Evolutionary conservation across 306 rosid genomes (phyloP), one percentile per base, ranked within the genome.

Genomic region (Arachis stenosperma): DNA sequence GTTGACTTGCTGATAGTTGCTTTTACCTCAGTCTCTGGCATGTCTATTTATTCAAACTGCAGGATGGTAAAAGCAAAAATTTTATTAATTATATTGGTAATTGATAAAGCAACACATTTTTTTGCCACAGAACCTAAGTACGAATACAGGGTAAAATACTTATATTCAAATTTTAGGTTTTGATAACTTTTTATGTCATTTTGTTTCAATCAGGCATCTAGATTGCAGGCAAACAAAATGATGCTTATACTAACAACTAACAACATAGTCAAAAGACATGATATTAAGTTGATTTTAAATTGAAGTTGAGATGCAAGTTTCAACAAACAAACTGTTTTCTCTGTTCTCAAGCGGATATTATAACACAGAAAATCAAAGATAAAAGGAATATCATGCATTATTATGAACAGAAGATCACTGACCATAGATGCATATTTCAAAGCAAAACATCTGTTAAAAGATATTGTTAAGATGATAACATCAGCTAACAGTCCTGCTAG

Each of bases 1-100:
- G 95, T 94, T 46, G 96, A 86, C 88, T 89, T 94, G 85, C 89
- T 86, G 71, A 77, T 8, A 2, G 88, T 89, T 46, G 95, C 77
- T 74, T 88, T 88, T 22, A 80, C 79, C 70, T 78, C 81, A 8
- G 79, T 77, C 67, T 76, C 94, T 74, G 83, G 80, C 97, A 89
- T 93, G 61, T 78, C 73, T 76, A 33, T 63, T 71, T 69, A 75
- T 61, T 68, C 65, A 22, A 81, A 61, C 88, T 84, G 89, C 73
- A 79, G 50, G 75, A 62, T 27, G 30, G 59, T 27, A 56, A 65
- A 64, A 75, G 65, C 64, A 29, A 71, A 36, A 81, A 74, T 55
- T 58, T 68, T 84, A 65, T 75, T 64, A 66, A 71, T 55, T 50
- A 73, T 15, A 57, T 5, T 7, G 54, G 42, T 53, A 46, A 67